Conservation (phyloP, 2,329 filamentous ascomycete species). For the Beauveria sp. region DNA sequence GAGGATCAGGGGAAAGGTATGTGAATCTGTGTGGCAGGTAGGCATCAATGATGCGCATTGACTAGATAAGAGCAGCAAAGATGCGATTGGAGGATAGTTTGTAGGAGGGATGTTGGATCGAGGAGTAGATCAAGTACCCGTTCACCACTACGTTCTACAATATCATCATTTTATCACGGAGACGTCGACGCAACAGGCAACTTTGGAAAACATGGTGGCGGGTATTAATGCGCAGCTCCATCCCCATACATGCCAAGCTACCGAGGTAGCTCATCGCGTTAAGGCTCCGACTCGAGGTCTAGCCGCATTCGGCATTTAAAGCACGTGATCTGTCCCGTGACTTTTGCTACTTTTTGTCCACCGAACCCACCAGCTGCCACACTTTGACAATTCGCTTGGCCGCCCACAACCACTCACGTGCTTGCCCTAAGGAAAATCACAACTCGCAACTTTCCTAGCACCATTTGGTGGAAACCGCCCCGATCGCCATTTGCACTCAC, state of each 20-base stretch:
- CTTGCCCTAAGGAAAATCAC: conserved; percentile 36
- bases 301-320: neutral
- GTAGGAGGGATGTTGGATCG: neutral
- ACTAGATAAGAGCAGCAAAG: neutral
- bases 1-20: conserved; percentile 2
- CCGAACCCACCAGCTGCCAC: neutral
- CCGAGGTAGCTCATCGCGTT: neutral
- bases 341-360: neutral
- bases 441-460: conserved; percentile 23
- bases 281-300: neutral
- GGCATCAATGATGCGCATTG: neutral
- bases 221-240: neutral
- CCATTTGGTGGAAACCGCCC: conserved; percentile 23
- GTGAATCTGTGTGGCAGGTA: neutral
- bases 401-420: conserved; percentile 26
- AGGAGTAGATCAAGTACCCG: neutral
- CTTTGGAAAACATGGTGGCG: neutral
- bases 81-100: neutral
- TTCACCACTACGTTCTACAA: neutral
- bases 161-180: neutral
- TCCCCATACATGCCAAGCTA: neutral
- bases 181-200: conserved; percentile 2
- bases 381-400: conserved; percentile 7
- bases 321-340: conserved; percentile 9
- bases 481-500: conserved; percentile 22